These are phyloP conservation scores for Sporothrix pseudoabietina DNA, from an alignment of 2,329 filamentous ascomycete species.

Conservation along the genomic window DNA sequence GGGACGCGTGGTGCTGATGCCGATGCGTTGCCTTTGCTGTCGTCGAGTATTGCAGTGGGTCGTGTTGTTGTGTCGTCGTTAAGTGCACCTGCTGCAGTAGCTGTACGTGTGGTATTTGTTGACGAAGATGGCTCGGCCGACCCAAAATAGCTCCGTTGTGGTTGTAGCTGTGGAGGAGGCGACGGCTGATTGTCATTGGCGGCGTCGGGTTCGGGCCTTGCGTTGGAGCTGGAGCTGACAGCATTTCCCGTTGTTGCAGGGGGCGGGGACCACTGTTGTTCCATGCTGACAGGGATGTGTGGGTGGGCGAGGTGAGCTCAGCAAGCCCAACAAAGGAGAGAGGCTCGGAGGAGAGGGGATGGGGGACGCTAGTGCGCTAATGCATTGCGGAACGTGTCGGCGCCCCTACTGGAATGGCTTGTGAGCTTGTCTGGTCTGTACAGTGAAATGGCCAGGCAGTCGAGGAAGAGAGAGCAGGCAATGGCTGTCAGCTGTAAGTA, in stretches of 20 bases:
- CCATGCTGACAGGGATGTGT: constrained; percentile 16
- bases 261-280: constrained; percentile 2
- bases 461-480: neutral
- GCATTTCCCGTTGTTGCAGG: constrained; percentile 1
- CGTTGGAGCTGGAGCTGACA: constrained; percentile 21
- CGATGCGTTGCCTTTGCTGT: neutral
- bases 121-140: constrained; percentile 37
- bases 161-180: constrained; percentile 36
- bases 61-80: neutral
- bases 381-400: constrained; percentile 26
- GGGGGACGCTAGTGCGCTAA: constrained; percentile 3
- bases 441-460: constrained; percentile 12
- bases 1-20: constrained; percentile 43
- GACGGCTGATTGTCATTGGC: constrained; percentile 45
- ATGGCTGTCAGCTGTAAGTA: neutral
- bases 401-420: neutral
- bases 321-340: neutral
- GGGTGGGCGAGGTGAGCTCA: neutral
- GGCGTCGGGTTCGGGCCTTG: constrained; percentile 35
- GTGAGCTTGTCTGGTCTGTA: constrained; percentile 5
- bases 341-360: neutral
- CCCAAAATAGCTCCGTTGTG: constrained; percentile 11
- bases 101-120: constrained; percentile 35
- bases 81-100: neutral
- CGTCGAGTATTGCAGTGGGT: neutral